These are phyloP conservation scores for Heliophila coronopifolia DNA, from an alignment of 441 rosid genomes.

Conservation along the genomic window DNA sequence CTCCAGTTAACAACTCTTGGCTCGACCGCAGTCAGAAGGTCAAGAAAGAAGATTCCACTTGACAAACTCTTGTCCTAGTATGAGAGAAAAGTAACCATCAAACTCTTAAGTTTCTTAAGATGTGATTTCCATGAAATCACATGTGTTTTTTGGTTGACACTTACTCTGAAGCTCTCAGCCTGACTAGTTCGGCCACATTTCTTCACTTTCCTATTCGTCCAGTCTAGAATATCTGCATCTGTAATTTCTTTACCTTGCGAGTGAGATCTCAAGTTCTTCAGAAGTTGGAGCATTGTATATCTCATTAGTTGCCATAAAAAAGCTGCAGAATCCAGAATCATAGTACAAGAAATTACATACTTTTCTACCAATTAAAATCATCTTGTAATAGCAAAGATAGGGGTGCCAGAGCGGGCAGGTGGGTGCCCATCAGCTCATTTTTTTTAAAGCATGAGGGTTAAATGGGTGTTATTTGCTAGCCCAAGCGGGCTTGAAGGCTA, in stretches of 20 bases:
- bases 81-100: conserved; percentile 13
- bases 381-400: background rate
- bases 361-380: background rate
- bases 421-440: too few species aligned
- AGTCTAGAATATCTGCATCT: conserved; percentile 68
- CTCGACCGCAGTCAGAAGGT: conserved; percentile 80
- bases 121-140: background rate
- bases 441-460: too few species aligned
- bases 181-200: conserved; percentile 56
- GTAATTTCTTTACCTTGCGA: conserved; percentile 85
- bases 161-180: conserved; percentile 88
- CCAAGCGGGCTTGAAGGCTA: too few species aligned
- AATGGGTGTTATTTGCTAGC: too few species aligned
- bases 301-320: conserved; percentile 92
- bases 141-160: conserved; percentile 1
- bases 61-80: conserved; percentile 76
- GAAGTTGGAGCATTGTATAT: conserved; percentile 88
- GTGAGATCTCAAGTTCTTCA: conserved; percentile 73
- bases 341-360: background rate
- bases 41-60: conserved; percentile 78
- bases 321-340: conserved; percentile 44
- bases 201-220: conserved; percentile 88
- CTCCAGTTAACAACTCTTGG: conserved; percentile 95
- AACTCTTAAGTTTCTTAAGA: conserved; percentile 13
- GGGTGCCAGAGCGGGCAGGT: too few species aligned